Percentiles rank a stretch among this genome's conserved stretches.
Evolutionary conservation across 176 grass and related monocot species (phyloP).

Genomic region (Carex cristatella): DNA sequence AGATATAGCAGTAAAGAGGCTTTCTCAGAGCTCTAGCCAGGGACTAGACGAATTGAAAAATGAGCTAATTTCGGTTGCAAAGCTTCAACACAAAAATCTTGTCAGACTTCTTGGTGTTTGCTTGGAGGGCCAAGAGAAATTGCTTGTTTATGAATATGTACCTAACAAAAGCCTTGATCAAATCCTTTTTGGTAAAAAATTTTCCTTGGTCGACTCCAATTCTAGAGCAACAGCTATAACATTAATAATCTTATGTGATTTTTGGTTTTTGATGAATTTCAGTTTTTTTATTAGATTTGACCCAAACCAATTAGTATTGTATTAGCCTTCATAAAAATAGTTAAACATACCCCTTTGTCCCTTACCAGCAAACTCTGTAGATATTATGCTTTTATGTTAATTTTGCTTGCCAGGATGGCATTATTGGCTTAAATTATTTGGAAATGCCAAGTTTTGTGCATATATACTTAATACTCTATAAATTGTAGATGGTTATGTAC

Average conservation of each 20-base stretch:
- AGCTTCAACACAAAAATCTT: constrained; percentile 31
- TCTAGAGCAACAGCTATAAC: not conserved
- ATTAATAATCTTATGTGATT: not conserved
- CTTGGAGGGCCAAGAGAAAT: constrained; percentile 10
- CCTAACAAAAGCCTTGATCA: constrained; percentile 30
- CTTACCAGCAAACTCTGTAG: not conserved
- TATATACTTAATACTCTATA: too few relatives aligned
- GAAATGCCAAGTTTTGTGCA: too few relatives aligned
- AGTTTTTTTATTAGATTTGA: not conserved
- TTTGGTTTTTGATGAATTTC: constrained; percentile 3
- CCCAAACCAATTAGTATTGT: too few relatives aligned
- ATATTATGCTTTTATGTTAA: not conserved
- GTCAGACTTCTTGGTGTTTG: constrained; percentile 28
- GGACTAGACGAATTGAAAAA: constrained; percentile 26
- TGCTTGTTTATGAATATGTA: constrained; percentile 31
- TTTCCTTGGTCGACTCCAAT: not conserved
- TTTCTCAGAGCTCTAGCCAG: not conserved
- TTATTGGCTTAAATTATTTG: too few relatives aligned
- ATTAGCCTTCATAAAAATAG: not conserved
- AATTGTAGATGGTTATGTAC: too few relatives aligned
- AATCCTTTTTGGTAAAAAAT: constrained; percentile 21
- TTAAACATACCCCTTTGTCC: not conserved
- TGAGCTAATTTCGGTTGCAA: constrained; percentile 17
- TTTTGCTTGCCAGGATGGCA: not conserved
- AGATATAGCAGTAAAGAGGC: constrained; percentile 25